These are phyloP conservation scores for Aspergillus clavatus DNA, from an alignment of 2,329 filamentous ascomycete genomes.

Conservation along the genomic window DNA sequence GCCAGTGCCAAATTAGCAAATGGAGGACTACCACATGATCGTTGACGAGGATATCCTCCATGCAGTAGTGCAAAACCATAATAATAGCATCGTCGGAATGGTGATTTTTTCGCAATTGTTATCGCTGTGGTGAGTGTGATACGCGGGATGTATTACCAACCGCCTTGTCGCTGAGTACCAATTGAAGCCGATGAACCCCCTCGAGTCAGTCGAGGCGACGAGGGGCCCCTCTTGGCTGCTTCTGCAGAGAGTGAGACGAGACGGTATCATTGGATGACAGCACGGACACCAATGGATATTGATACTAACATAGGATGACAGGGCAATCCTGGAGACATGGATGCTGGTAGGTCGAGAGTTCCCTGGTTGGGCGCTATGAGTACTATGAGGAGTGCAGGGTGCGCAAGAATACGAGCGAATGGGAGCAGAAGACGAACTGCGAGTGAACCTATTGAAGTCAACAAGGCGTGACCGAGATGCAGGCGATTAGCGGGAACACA, in stretches of 20 bases:
- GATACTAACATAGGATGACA: neutral
- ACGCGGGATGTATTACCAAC: conserved; percentile 10
- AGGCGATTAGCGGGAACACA: conserved; percentile 18
- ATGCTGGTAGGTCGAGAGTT: neutral
- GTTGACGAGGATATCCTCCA: neutral
- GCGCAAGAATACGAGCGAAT: conserved; percentile 6
- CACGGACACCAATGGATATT: neutral
- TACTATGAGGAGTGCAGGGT: conserved; percentile 3
- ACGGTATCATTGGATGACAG: neutral
- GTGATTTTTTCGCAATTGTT: too few species aligned
- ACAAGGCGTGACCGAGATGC: conserved; percentile 12
- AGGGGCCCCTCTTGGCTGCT: conserved; percentile 16
- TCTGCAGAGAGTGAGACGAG: conserved; percentile 7
- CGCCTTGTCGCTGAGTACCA: conserved; percentile 7
- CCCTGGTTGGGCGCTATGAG: conserved; percentile 13
- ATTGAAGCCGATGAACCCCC: conserved; percentile 5
- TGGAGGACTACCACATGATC: conserved; percentile 11
- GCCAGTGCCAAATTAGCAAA: conserved; percentile 5
- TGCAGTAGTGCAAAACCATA: neutral
- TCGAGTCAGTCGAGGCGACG: neutral
- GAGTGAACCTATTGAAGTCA: too few species aligned
- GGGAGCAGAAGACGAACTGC: neutral
- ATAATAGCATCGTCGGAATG: neutral
- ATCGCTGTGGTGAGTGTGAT: conserved; percentile 2
- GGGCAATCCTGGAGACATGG: neutral